Evolutionary conservation across 306 rosid genomes (phyloP), one percentile per base, ranked within the genome.

Genomic region (Cyclanthera cordifolia): DNA sequence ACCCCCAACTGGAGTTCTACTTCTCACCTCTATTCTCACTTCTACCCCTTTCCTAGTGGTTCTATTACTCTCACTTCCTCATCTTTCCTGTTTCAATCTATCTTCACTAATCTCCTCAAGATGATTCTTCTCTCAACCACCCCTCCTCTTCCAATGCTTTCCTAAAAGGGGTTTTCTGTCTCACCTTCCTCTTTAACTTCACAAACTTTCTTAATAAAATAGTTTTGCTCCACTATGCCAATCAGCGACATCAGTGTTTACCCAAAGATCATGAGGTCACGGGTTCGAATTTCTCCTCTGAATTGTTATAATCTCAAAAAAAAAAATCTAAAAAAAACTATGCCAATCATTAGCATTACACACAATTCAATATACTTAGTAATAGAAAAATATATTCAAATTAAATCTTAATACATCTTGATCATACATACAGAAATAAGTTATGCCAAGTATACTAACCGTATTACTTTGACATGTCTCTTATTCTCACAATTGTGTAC

Each of bases 401-500:
- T 23, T 45, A 24, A 45, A 37, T 43, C 70, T 13, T 16, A 43
- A 32, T 32, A 20, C 12, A 37, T 61, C 19, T 13, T 13, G 9
- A 66, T 46, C 37, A 23, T 65, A 65, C 39, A 41, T 24, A 46
- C 41, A 66, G 20, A 66, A 66, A 45, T 7, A 2, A 64, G 34
- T 13, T 12, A 45, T 16, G 24, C 70, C 8, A 45, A 23, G 25
- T 41, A 25, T 23, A 46, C 58, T 32, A 50, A 19, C 58, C 58
- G 50, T 6, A 68, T 28, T 6, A 28, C 15, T 28, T 50, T 68
- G 43, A 16, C 27, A 68, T 25, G 46, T 27, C 72, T 68, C 72
- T 50, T 68, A 50, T 68, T 66, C 39, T 66, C 32, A 66, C 37
- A 66, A 45, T 53, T 66, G 54, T 66, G 54, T 46, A 64, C 53